phyloP scores from a whole-genome alignment of 148 eudicot genomes.

The Silene latifolia region DNA sequence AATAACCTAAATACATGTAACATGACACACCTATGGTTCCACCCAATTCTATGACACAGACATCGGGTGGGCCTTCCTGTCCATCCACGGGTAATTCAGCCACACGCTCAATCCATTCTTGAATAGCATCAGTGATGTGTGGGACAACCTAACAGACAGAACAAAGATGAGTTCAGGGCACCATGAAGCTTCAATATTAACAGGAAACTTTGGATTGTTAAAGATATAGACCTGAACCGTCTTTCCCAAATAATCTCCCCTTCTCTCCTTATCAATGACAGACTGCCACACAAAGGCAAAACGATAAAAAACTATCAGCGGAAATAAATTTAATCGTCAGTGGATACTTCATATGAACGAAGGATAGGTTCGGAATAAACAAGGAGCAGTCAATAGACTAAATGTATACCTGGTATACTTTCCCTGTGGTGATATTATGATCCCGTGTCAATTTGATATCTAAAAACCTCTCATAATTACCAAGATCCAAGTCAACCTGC shows the following conservation, averaged over 20 bases:
- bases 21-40: conserved; percentile 76
- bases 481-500: conserved; percentile 97
- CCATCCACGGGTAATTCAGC: conserved; percentile 94
- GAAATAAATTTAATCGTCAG: conserved; percentile 9
- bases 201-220: conserved; percentile 1
- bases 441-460: conserved; percentile 80
- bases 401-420: conserved; percentile 70
- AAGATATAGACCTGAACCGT: conserved; percentile 72
- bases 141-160: conserved; percentile 74
- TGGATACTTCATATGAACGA: not conserved
- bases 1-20: not conserved
- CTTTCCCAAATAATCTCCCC: conserved; percentile 91
- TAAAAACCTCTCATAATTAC: conserved; percentile 91
- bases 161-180: conserved; percentile 3
- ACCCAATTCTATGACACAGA: conserved; percentile 97
- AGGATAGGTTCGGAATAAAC: not conserved
- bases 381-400: conserved; percentile 12
- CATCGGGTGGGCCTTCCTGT: conserved; percentile 88
- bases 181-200: conserved; percentile 7
- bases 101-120: conserved; percentile 92
- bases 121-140: conserved; percentile 94
- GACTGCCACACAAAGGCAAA: conserved; percentile 40
- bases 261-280: conserved; percentile 91
- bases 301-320: conserved; percentile 9
- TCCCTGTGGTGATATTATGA: conserved; percentile 93